Evolutionary conservation across 192 early-diverging fungal species (phyloP).

Genomic region (Linnemannia exigua): DNA sequence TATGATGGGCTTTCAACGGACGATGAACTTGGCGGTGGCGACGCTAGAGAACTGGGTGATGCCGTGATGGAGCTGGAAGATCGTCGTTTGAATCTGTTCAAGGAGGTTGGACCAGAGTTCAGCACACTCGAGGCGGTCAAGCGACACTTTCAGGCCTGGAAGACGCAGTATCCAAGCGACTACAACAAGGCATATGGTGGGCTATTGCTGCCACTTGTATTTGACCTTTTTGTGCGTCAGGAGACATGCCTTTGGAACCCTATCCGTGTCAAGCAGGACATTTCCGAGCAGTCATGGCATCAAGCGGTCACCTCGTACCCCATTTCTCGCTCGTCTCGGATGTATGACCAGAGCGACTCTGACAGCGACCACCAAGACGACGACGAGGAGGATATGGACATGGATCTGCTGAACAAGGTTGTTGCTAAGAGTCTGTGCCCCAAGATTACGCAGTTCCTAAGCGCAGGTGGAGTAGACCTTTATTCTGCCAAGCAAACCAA

Average conservation of each 20-base stretch:
- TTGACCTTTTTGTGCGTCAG: conserved; percentile 70
- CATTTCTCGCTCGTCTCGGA: conserved; percentile 15
- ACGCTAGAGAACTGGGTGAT: conserved; percentile 38
- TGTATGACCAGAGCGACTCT: conserved; percentile 32
- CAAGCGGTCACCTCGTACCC: conserved; percentile 28
- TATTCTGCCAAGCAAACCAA: conserved; percentile 41
- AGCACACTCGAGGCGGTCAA: conserved; percentile 59
- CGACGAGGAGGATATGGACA: conserved; percentile 52
- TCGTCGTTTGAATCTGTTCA: conserved; percentile 37
- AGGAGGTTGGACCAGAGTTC: conserved; percentile 66
- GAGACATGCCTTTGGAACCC: conserved; percentile 68
- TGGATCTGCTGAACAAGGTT: conserved; percentile 39
- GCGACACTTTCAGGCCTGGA: conserved; percentile 66
- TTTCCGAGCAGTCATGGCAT: conserved; percentile 46
- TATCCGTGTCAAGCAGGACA: conserved; percentile 48
- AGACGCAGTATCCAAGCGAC: conserved; percentile 63
- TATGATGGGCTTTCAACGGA: conserved; percentile 65
- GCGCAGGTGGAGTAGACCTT: conserved; percentile 36
- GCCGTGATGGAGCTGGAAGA: conserved; percentile 52
- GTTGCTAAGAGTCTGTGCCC: conserved; percentile 54
- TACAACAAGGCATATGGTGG: conserved; percentile 71
- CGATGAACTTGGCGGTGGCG: conserved; percentile 58
- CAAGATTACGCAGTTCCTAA: conserved; percentile 34
- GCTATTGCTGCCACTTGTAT: conserved; percentile 65
- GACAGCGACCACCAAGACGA: conserved; percentile 43